A percentile compares a stretch with the other conserved stretches of the same genome.
These are phyloP conservation scores for Protomyces lactucae-debilis DNA, from an alignment of 1,139 yeast species.

Conservation along the genomic window DNA sequence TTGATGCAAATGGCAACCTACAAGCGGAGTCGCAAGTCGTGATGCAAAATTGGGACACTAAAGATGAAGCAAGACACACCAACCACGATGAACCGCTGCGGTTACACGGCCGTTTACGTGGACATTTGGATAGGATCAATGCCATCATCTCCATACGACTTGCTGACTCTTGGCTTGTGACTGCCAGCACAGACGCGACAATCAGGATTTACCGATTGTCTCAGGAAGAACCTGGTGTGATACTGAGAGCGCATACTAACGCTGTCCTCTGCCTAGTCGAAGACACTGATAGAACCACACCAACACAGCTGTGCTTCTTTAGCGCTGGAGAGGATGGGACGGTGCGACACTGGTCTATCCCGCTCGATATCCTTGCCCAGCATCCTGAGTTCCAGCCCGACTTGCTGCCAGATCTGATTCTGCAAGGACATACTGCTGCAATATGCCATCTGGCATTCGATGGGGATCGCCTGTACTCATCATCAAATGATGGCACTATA, in stretches of 20 bases:
- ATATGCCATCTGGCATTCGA: background rate
- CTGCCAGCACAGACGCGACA: background rate
- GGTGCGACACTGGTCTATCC: background rate
- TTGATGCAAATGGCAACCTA: background rate
- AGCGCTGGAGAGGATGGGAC: background rate
- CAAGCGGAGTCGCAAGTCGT: background rate
- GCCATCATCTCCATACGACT: background rate
- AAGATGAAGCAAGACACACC: background rate
- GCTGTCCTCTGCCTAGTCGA: background rate
- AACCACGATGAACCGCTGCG: background rate
- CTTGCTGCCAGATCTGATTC: background rate
- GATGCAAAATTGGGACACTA: background rate
- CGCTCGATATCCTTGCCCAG: background rate
- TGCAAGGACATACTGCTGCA: background rate
- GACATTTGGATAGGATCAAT: background rate
- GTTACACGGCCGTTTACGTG: background rate
- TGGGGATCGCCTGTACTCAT: background rate
- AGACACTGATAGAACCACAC: background rate
- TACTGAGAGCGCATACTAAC: background rate
- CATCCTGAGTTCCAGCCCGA: background rate
- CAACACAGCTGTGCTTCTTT: background rate
- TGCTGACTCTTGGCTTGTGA: background rate
- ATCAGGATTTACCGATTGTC: background rate
- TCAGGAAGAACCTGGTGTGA: background rate
- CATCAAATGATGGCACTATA: background rate